Percentiles rank a stretch among this genome's conserved stretches.
Evolutionary conservation across 73 alveolate genomes (phyloP).

Genomic region (Paramecium biaurelia): DNA sequence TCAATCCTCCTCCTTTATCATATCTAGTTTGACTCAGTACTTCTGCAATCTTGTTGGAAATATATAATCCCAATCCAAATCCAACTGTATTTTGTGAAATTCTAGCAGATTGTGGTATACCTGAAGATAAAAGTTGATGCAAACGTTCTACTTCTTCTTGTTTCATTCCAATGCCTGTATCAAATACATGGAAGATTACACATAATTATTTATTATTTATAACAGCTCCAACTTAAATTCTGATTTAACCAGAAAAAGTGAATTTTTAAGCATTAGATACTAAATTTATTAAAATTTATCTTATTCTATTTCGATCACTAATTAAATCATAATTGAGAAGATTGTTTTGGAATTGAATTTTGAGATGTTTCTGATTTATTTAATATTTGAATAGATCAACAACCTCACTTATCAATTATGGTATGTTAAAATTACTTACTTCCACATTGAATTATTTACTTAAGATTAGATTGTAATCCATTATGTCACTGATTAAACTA

Average conservation of each 20-base stretch:
- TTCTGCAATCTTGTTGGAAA: constrained; percentile 15
- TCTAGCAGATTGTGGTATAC: not conserved
- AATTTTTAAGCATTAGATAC: constrained; percentile 37
- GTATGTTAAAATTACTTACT: not conserved
- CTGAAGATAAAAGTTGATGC: not conserved
- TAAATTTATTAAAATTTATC: not conserved
- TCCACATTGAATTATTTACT: constrained; percentile 2
- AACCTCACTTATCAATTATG: not conserved
- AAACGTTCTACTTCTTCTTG: not conserved
- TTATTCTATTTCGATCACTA: not conserved
- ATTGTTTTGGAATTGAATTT: not conserved
- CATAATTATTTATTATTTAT: not conserved
- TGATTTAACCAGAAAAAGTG: not conserved
- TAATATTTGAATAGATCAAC: not conserved
- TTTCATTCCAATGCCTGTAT: constrained; percentile 50
- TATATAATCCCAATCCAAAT: constrained; percentile 36
- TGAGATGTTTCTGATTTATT: not conserved
- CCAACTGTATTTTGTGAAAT: constrained; percentile 30
- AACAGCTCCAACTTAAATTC: not conserved
- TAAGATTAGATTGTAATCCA: constrained; percentile 27
- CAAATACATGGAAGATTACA: not conserved
- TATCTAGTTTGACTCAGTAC: not conserved
- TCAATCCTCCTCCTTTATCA: constrained; percentile 3
- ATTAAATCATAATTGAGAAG: not conserved
- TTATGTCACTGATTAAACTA: not conserved